phyloP scores from a whole-genome alignment of 2,329 filamentous ascomycete genomes.

The Nothophoma quercina region DNA sequence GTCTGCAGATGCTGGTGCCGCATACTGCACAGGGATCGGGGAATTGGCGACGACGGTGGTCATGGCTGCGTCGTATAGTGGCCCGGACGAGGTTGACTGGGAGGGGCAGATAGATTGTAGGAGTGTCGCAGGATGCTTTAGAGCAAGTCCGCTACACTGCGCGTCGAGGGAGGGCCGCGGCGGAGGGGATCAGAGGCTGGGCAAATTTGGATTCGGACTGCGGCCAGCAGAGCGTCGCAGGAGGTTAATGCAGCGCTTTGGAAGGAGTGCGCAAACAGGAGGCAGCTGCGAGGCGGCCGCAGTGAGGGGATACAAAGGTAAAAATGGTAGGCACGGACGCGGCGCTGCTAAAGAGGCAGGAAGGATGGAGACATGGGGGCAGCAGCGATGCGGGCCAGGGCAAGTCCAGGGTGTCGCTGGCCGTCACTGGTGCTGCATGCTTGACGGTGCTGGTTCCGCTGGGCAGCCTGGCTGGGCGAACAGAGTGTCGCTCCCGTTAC shows the following conservation, averaged over 20 bases:
- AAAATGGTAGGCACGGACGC: slow-evolving; percentile 19
- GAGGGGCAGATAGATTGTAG: slow-evolving; percentile 42
- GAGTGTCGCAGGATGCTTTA: slow-evolving; percentile 46
- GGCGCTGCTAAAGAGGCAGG: slow-evolving; percentile 21
- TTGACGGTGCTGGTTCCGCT: slow-evolving; percentile 17
- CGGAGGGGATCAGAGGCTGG: slow-evolving; percentile 26
- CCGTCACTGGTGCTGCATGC: slow-evolving; percentile 3
- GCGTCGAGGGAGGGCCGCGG: slow-evolving; percentile 44
- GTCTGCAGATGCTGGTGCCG: slow-evolving; percentile 46
- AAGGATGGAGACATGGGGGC: slow-evolving; percentile 16
- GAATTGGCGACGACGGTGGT: slow-evolving; percentile 57
- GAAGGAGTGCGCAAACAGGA: slow-evolving; percentile 1
- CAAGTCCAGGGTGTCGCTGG: slow-evolving; percentile 12
- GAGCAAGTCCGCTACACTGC: slow-evolving; percentile 43
- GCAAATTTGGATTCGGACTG: slow-evolving; percentile 4
- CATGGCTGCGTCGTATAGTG: slow-evolving; percentile 48
- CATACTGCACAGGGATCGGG: slow-evolving; percentile 50
- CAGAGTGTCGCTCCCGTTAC: slow-evolving; percentile 24
- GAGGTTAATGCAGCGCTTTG: slow-evolving; percentile 23
- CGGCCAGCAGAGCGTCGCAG: slow-evolving; percentile 13
- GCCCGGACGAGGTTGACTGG: slow-evolving; percentile 21
- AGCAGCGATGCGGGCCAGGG: slow-evolving; percentile 19
- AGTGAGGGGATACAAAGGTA: slow-evolving; percentile 15
- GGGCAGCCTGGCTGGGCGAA: slow-evolving; percentile 29
- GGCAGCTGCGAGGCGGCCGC: slow-evolving; percentile 12